These are phyloP conservation scores for Aristolochia contorta DNA, from an alignment of 164 flowering plant species.

Conservation along the genomic window DNA sequence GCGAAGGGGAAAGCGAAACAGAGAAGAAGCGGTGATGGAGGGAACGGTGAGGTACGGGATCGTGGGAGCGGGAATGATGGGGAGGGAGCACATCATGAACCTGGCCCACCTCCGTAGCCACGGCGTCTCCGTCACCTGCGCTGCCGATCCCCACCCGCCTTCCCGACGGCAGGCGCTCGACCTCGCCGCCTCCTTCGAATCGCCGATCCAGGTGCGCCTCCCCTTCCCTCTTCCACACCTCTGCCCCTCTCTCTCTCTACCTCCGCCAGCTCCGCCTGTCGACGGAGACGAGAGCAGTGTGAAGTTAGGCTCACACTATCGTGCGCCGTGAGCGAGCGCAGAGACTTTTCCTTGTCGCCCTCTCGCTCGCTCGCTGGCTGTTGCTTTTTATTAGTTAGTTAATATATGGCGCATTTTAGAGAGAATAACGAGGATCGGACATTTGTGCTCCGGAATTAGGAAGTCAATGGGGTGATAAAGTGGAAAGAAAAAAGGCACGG, in stretches of 20 bases:
- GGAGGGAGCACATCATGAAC: constrained; percentile 85
- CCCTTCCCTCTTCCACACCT: not conserved
- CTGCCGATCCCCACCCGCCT: constrained; percentile 83
- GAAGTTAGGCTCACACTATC: too few relatives aligned
- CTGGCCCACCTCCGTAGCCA: constrained; percentile 54
- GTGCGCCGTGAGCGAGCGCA: too few relatives aligned
- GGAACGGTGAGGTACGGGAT: constrained; percentile 65
- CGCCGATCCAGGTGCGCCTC: constrained; percentile 53
- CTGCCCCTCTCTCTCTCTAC: not conserved
- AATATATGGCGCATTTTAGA: too few relatives aligned
- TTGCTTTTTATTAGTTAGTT: too few relatives aligned
- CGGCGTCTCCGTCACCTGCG: constrained; percentile 55
- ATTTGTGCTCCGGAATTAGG: too few relatives aligned
- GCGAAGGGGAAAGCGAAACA: not conserved
- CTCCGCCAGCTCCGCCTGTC: too few relatives aligned
- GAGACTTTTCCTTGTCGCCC: too few relatives aligned
- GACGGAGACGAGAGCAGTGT: too few relatives aligned
- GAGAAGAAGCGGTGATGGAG: not conserved
- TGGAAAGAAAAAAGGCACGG: too few relatives aligned
- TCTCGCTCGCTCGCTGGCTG: too few relatives aligned
- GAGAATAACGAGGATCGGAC: too few relatives aligned
- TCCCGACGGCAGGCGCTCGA: constrained; percentile 57
- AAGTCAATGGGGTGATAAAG: too few relatives aligned
- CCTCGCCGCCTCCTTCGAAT: constrained; percentile 50
- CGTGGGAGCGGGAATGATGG: constrained; percentile 97